Percentiles rank a stretch among this genome's conserved stretches.
Conservation (phyloP, 345 rosid genomes). For the Bretschneidera sinensis region DNA sequence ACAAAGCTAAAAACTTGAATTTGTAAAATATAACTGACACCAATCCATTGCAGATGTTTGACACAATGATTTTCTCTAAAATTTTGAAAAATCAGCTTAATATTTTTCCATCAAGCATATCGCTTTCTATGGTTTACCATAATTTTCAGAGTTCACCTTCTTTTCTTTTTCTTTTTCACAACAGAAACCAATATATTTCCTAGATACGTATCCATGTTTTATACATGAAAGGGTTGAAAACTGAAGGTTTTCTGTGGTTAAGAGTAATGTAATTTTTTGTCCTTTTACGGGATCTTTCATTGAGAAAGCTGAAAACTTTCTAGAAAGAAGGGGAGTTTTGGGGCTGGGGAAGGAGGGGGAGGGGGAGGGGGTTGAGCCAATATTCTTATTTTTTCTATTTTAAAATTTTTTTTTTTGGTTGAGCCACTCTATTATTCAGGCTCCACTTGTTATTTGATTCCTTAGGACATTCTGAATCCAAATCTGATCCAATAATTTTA, state of each 20-base stretch:
- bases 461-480: neutral
- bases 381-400: too few species aligned
- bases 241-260: neutral
- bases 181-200: neutral
- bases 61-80: neutral
- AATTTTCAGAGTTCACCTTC: neutral
- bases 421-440: neutral
- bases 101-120: neutral
- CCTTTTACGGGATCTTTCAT: neutral
- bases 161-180: too few species aligned
- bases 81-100: neutral
- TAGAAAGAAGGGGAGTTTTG: neutral
- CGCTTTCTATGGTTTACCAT: neutral
- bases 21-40: too few species aligned
- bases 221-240: neutral
- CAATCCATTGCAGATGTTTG: neutral
- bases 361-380: neutral
- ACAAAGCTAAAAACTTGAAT: neutral
- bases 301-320: neutral
- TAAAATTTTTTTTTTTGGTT: too few species aligned
- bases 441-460: neutral
- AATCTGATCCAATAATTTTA: neutral
- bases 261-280: too few species aligned
- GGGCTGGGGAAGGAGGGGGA: neutral
- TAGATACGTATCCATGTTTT: neutral